Evolutionary conservation across 148 eudicot species (phyloP).

Genomic region (Gaultheria prostrata): DNA sequence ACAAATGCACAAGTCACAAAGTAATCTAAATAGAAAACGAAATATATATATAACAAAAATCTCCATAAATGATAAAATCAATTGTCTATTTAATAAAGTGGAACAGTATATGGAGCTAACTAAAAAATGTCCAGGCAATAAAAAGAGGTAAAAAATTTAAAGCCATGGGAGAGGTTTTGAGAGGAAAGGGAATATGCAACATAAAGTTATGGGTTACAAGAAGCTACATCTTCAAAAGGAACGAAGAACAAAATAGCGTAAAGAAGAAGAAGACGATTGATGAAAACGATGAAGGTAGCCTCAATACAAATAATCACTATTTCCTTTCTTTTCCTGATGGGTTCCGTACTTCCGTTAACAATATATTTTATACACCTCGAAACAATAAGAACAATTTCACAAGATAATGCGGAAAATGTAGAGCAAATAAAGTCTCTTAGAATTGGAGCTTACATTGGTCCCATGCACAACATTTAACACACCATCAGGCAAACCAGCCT

Average conservation of each 20-base stretch:
- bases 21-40: neutral
- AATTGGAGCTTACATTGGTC: slow-evolving; percentile 42
- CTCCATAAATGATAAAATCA: neutral
- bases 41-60: neutral
- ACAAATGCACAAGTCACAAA: neutral
- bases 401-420: neutral
- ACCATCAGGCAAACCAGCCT: slow-evolving; percentile 74
- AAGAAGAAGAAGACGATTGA: neutral
- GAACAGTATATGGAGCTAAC: neutral
- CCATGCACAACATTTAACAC: slow-evolving; percentile 73
- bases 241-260: neutral
- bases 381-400: neutral
- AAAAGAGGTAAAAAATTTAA: neutral
- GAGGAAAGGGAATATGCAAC: neutral
- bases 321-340: neutral
- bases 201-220: neutral
- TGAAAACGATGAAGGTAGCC: slow-evolving; percentile 6
- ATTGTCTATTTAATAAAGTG: neutral
- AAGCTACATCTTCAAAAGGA: neutral
- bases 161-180: neutral
- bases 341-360: neutral
- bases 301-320: neutral
- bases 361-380: neutral
- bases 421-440: neutral
- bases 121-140: neutral